Conservation (phyloP, 2,329 filamentous ascomycete genomes). For the Sphaerostilbella broomeana region DNA sequence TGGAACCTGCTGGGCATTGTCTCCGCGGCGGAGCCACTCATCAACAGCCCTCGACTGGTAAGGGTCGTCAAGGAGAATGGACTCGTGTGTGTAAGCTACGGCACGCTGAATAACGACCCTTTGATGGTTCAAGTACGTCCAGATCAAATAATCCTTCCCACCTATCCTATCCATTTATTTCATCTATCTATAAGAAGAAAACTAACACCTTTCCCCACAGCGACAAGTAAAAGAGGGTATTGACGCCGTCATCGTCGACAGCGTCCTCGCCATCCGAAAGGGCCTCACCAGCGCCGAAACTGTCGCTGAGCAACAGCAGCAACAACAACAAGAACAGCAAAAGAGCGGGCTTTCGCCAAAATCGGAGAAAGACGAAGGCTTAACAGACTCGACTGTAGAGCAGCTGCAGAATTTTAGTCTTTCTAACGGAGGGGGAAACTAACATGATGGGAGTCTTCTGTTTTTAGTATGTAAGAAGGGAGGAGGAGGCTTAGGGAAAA, state of each 20-base stretch:
- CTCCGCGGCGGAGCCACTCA: constrained; percentile 77
- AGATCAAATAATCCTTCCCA: background rate
- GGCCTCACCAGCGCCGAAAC: constrained; percentile 56
- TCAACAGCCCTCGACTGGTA: constrained; percentile 82
- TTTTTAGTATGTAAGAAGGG: too few species aligned
- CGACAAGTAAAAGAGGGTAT: constrained; percentile 91
- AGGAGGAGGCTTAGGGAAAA: too few species aligned
- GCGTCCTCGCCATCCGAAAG: constrained; percentile 85
- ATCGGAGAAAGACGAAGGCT: constrained; percentile 3
- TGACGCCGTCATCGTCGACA: constrained; percentile 96
- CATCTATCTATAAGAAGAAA: too few species aligned
- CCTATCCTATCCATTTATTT: background rate
- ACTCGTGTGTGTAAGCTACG: constrained; percentile 91
- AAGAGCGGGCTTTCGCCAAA: background rate
- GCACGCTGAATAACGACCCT: constrained; percentile 81
- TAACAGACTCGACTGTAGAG: constrained; percentile 3
- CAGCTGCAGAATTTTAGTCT: constrained; percentile 9
- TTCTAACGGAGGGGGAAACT: too few species aligned
- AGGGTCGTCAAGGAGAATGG: constrained; percentile 91
- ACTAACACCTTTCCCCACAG: constrained; percentile 39
- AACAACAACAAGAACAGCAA: too few species aligned
- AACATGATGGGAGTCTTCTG: too few species aligned
- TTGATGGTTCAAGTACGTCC: constrained; percentile 71
- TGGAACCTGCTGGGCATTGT: constrained; percentile 96
- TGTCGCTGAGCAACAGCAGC: constrained; percentile 14